These are phyloP conservation scores for Coemansia sp. DNA, from an alignment of 192 early-diverging fungal genomes.

Conservation along the genomic window DNA sequence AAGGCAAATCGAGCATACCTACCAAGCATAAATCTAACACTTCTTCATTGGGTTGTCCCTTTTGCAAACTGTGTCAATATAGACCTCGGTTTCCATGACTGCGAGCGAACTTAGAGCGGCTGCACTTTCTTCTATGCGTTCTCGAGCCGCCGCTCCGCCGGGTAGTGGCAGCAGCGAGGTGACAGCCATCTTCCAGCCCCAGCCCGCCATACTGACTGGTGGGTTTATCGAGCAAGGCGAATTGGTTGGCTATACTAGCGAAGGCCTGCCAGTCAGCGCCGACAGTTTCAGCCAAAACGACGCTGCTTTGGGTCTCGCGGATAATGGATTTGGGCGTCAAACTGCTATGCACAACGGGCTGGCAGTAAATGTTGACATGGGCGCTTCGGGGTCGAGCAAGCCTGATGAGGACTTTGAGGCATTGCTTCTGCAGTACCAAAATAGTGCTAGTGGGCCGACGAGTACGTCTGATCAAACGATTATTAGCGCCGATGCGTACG, in stretches of 20 bases:
- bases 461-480: neutral
- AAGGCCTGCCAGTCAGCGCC: neutral
- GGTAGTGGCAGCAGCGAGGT: neutral
- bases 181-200: neutral
- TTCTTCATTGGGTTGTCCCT: neutral
- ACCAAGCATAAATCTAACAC: neutral
- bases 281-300: neutral
- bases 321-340: neutral
- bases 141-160: neutral
- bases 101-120: conserved; percentile 25
- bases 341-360: neutral
- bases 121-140: conserved; percentile 18
- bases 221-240: neutral
- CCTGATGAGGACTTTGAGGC: conserved; percentile 20
- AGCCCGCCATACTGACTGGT: neutral
- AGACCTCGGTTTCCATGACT: neutral
- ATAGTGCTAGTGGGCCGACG: neutral
- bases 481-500: neutral
- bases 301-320: neutral
- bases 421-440: conserved; percentile 25
- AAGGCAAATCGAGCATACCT: neutral
- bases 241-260: neutral
- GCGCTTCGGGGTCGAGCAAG: neutral
- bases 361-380: neutral
- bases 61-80: neutral